phyloP scores from a whole-genome alignment of 176 grass and related monocot species.

The Musa beccarii region DNA sequence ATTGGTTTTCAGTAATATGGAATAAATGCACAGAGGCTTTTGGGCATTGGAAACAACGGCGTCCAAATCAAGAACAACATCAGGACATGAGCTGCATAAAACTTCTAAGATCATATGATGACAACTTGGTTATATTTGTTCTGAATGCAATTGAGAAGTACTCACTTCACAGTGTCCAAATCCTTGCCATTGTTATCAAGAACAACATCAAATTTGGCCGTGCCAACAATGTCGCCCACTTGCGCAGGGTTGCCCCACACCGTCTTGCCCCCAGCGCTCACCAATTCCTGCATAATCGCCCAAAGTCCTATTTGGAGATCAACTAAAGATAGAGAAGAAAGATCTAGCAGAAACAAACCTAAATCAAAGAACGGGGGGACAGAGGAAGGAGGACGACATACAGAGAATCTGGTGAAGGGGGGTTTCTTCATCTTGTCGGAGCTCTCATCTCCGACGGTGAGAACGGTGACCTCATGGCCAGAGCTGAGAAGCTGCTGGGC shows the following conservation, averaged over 20 bases:
- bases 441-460: constrained; percentile 73
- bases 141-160: neutral
- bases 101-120: no score
- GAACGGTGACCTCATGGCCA: constrained; percentile 68
- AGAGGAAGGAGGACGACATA: neutral
- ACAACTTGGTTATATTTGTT: neutral
- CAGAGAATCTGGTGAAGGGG: constrained; percentile 77
- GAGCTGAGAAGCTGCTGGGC: constrained; percentile 56
- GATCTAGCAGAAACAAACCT: neutral
- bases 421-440: constrained; percentile 98
- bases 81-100: no score
- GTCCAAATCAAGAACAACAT: no score
- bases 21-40: no score
- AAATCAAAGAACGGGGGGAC: neutral
- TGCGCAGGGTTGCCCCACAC: constrained; percentile 62
- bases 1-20: no score
- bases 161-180: constrained; percentile 81
- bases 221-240: constrained; percentile 38
- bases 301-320: neutral
- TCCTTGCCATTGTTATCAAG: constrained; percentile 94
- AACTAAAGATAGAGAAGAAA: neutral
- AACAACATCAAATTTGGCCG: constrained; percentile 57
- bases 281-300: constrained; percentile 43
- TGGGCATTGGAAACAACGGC: no score
- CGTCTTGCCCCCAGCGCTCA: constrained; percentile 52